Percentiles rank a stretch among this genome's conserved stretches.
Evolutionary conservation across 129 eudicot genomes (phyloP).

Genomic region (Lactuca sativa): DNA sequence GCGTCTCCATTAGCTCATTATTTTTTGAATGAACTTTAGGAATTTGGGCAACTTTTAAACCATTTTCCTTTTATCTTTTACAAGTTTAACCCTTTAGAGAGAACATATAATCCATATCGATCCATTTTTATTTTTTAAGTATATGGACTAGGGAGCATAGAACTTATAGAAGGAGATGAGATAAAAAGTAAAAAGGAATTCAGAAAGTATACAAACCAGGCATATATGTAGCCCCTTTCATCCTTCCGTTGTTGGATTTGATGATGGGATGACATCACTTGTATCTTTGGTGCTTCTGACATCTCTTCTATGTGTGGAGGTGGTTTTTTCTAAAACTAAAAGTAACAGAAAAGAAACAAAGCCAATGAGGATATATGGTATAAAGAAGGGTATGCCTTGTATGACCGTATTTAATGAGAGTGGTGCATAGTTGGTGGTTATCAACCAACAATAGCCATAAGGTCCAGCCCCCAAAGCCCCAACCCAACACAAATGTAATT

Average conservation of each 20-base stretch:
- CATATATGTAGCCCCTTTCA: slow-evolving; percentile 41
- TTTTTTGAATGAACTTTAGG: no score
- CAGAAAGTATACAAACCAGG: slow-evolving; percentile 36
- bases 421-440: slow-evolving; percentile 25
- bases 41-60: no score
- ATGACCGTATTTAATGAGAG: slow-evolving; percentile 18
- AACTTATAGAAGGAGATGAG: background rate
- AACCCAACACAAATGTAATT: background rate
- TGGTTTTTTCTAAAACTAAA: slow-evolving; percentile 11
- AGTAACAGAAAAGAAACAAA: slow-evolving; percentile 9
- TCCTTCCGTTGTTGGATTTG: slow-evolving; percentile 35
- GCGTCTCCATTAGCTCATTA: no score
- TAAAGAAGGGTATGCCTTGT: slow-evolving; percentile 22
- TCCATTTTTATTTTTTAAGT: background rate
- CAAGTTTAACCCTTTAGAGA: background rate
- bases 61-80: no score
- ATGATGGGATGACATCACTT: slow-evolving; percentile 39
- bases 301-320: slow-evolving; percentile 9
- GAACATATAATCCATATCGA: background rate
- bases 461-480: slow-evolving; percentile 16
- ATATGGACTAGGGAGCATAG: background rate
- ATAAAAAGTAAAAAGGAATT: background rate
- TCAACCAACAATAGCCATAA: slow-evolving; percentile 1
- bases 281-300: slow-evolving; percentile 42
- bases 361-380: background rate